Base-by-base conservation (phyloP, 371 early-diverging fungal genomes). In the Cokeromyces recurvatus region DNA sequence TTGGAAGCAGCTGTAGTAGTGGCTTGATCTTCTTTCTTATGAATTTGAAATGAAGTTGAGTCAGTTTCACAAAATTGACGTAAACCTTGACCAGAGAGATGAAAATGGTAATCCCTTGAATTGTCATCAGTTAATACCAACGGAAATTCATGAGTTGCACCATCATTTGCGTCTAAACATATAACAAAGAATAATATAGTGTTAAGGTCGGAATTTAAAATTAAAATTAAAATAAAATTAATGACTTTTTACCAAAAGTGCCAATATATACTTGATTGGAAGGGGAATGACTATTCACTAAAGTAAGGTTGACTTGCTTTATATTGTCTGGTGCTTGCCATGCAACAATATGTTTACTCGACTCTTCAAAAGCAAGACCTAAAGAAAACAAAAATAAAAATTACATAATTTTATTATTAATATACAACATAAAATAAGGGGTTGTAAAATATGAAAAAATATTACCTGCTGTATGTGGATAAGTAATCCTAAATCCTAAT, bases 291-390 rank as follows among this genome's bases (percentile, higher is more conserved):
- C 54, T 47, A 17, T 51, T 48, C 4, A 59, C 57, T 23, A 71
- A 37, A 5, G 68, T 65, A 32, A 71, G 25, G 37, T 68, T 64
- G 14, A 71, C 57, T 29, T 67, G 44, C 17, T 51, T 51, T 14
- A 71, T 38, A 9, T 46, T 38, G 1, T 21, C 11, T 11, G 66
- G 59, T 21, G 59, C 57, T 42, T 58, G 41, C 72, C 72, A 71
- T 17, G 72, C 57, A 21, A 71, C 48, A 32, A 71, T 31, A 43
- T 68, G 72, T n/a, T 57, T 56, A 4, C 51, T 50, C n/a, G 38
- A 32, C 3, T 71, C 68, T 31, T 59, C 64, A 47, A 60, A 71
- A 16, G 43, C 14, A 43, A 65, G 45, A 45, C 60, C 72, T 68
- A 41, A 32, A 32, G n/a, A 20, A 32, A 22, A 38, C 16, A 48